Evolutionary conservation across 495 filamentous ascomycete genomes (phyloP).

Genomic region (Recurvomyces mirabilis): DNA sequence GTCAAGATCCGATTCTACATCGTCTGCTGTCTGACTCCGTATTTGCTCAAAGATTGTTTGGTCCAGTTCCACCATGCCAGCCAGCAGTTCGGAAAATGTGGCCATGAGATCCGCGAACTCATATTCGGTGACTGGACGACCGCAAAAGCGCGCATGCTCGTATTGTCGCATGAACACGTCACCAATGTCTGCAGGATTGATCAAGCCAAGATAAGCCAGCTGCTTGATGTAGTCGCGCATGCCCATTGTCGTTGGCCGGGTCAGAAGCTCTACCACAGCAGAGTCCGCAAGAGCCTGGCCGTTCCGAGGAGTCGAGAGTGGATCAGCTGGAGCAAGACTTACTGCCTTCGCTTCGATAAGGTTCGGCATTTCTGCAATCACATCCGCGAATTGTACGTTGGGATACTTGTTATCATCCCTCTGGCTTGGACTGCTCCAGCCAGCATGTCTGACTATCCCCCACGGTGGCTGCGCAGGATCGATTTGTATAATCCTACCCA

Average conservation of each 20-base stretch:
- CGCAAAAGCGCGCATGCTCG: conserved; percentile 74
- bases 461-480: conserved; percentile 46
- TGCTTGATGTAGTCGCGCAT: conserved; percentile 68
- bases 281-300: conserved; percentile 39
- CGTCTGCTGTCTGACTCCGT: conserved; percentile 5
- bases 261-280: conserved; percentile 56
- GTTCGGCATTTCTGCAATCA: conserved; percentile 80
- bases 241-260: conserved; percentile 60
- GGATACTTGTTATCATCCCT: conserved; percentile 52
- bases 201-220: conserved; percentile 54
- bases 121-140: conserved; percentile 44
- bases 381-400: conserved; percentile 64
- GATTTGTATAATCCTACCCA: conserved; percentile 28
- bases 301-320: conserved; percentile 7
- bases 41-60: conserved; percentile 24
- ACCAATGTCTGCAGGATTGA: conserved; percentile 45
- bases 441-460: conserved; percentile 73
- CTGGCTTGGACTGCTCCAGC: conserved; percentile 68
- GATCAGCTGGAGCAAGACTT: conserved; percentile 61
- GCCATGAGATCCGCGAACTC: conserved; percentile 78
- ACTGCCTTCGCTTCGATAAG: conserved; percentile 89
- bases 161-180: conserved; percentile 61
- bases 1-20: background rate
- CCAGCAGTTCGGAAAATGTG: conserved; percentile 71
- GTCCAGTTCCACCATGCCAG: conserved; percentile 57